A percentile compares a stretch with the other conserved stretches of the same genome.
Conservation (phyloP, 2,329 filamentous ascomycete genomes). For the Colletotrichum plurivorum region DNA sequence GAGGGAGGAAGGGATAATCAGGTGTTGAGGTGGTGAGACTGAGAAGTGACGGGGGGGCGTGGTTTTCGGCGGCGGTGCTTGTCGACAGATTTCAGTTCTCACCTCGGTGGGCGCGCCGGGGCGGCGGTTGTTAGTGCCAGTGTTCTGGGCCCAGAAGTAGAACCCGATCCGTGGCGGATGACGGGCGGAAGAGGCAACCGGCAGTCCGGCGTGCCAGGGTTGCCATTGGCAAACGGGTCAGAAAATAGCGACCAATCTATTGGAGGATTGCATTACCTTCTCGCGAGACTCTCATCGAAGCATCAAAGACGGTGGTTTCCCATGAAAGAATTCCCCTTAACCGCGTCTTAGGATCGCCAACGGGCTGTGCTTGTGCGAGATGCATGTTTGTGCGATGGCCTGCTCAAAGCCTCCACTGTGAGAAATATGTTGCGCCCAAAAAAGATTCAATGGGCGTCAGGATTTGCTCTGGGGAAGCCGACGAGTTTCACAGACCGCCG, state of each 20-base stretch:
- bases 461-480: slow-evolving; percentile 14
- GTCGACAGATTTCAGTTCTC: slow-evolving; percentile 18
- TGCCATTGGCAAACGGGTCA: not conserved
- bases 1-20: not conserved
- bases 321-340: not conserved
- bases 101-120: slow-evolving; percentile 9
- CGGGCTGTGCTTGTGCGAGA: slow-evolving; percentile 10
- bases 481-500: slow-evolving; percentile 15
- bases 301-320: not conserved
- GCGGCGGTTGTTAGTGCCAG: not conserved
- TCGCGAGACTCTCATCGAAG: not conserved
- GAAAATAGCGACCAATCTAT: not conserved
- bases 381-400: not conserved
- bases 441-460: slow-evolving; percentile 19
- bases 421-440: slow-evolving; percentile 21
- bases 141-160: slow-evolving; percentile 5
- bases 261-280: slow-evolving; percentile 4
- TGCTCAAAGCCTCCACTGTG: slow-evolving; percentile 6
- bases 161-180: not conserved
- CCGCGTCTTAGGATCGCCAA: not conserved
- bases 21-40: slow-evolving; percentile 31
- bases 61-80: slow-evolving; percentile 7
- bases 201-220: slow-evolving; percentile 20
- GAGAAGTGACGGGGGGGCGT: slow-evolving; percentile 22
- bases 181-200: slow-evolving; percentile 25